Evolutionary conservation across 2,329 filamentous ascomycete species (phyloP).

Genomic region (Aureobasidium sp.): DNA sequence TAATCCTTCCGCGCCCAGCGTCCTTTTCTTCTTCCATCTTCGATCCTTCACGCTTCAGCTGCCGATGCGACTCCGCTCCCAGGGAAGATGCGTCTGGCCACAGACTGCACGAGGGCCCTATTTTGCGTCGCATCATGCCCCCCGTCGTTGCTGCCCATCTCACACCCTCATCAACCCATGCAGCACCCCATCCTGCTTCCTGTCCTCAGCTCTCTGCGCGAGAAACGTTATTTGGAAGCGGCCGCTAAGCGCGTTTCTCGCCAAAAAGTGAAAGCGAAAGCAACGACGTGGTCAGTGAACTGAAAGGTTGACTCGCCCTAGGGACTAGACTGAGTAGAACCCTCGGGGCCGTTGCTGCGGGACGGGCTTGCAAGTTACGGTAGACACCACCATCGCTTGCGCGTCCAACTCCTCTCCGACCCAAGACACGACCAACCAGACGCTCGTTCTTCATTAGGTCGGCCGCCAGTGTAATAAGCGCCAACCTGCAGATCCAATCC

Average conservation of each 20-base stretch:
- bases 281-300: constrained; percentile 10
- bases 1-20: constrained; percentile 2
- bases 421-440: constrained; percentile 1
- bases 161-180: constrained; percentile 11
- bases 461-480: constrained; percentile 10
- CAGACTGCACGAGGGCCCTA: constrained; percentile 10
- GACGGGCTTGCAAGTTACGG: constrained; percentile 2
- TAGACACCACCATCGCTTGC: constrained; percentile 15
- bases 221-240: constrained; percentile 15
- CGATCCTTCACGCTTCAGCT: constrained; percentile 7
- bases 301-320: constrained; percentile 7
- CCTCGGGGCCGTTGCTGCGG: constrained; percentile 14
- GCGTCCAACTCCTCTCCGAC: constrained; percentile 9
- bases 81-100: constrained; percentile 5
- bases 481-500: constrained; percentile 13
- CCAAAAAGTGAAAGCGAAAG: constrained; percentile 5
- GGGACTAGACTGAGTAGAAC: constrained; percentile 9
- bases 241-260: constrained; percentile 14
- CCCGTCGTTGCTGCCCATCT: background rate
- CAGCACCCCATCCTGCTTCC: background rate
- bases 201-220: constrained; percentile 8
- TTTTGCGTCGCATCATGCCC: background rate
- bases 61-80: background rate
- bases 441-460: constrained; percentile 10
- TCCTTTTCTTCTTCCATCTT: constrained; percentile 12